These are phyloP conservation scores for Ogataea dorogensis DNA, from an alignment of 805 yeast species.

Conservation along the genomic window DNA sequence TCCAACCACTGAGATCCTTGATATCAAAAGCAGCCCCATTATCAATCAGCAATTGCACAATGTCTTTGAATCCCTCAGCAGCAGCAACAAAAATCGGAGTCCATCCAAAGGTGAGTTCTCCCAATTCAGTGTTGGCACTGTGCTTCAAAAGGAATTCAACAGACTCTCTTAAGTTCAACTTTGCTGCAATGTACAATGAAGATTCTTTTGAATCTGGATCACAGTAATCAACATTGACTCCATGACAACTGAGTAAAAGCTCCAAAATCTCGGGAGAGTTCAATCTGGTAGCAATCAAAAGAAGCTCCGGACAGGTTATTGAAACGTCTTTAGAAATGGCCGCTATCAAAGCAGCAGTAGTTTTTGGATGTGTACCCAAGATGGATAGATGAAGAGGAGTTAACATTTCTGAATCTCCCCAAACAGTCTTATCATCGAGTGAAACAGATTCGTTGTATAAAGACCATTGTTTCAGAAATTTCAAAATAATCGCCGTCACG, in stretches of 20 bases:
- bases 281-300: constrained; percentile 67
- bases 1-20: constrained; percentile 89
- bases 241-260: constrained; percentile 51
- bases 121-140: constrained; percentile 72
- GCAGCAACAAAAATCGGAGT: constrained; percentile 91
- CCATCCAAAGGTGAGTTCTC: constrained; percentile 86
- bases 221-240: constrained; percentile 61
- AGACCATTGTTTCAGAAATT: constrained; percentile 57
- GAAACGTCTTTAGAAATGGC: constrained; percentile 38
- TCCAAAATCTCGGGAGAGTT: constrained; percentile 56
- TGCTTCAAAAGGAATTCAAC: constrained; percentile 53
- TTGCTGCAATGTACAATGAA: constrained; percentile 77
- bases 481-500: constrained; percentile 56
- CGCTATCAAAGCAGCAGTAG: constrained; percentile 58
- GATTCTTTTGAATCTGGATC: constrained; percentile 70
- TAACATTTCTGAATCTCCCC: constrained; percentile 79
- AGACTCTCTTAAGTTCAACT: constrained; percentile 52
- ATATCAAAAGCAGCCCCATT: constrained; percentile 53
- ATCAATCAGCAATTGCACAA: constrained; percentile 54
- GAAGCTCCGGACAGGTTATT: constrained; percentile 52
- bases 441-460: constrained; percentile 49
- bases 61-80: constrained; percentile 68
- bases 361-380: constrained; percentile 76
- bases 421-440: constrained; percentile 52
- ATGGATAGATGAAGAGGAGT: constrained; percentile 86